phyloP scores from a whole-genome alignment of 352 stramenopile genomes.

The Phytopythium oedochilum region DNA sequence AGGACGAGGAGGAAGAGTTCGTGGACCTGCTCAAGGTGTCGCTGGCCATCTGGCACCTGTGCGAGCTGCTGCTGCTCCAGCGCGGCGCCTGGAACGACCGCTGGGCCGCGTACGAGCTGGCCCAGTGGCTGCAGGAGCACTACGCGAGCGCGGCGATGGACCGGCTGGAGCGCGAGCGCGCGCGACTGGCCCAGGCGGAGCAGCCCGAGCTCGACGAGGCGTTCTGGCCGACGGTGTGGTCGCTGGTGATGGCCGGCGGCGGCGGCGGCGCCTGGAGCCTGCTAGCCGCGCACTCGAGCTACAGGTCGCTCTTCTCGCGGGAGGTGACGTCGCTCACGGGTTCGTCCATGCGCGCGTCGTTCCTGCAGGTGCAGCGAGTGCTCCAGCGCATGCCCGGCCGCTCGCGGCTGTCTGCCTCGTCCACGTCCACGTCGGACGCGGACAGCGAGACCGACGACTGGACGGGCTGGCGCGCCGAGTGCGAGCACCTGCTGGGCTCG shows the following conservation, averaged over 20 bases:
- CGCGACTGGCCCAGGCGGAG: slow-evolving; percentile 17
- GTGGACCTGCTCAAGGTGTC: slow-evolving; percentile 73
- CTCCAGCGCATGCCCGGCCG: slow-evolving; percentile 63
- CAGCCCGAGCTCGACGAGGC: slow-evolving; percentile 34
- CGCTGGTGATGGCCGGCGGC: slow-evolving; percentile 42
- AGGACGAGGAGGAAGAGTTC: slow-evolving; percentile 41
- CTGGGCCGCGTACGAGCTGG: slow-evolving; percentile 64
- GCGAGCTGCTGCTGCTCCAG: slow-evolving; percentile 71
- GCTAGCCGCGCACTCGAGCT: slow-evolving; percentile 50
- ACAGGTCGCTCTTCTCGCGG: slow-evolving; percentile 41
- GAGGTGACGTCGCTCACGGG: slow-evolving; percentile 34
- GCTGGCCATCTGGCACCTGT: slow-evolving; percentile 74
- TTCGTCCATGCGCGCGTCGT: slow-evolving; percentile 35
- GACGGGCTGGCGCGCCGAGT: slow-evolving; percentile 64
- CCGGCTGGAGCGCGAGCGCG: slow-evolving; percentile 38
- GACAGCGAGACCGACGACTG: slow-evolving; percentile 27
- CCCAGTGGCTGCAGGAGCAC: slow-evolving; percentile 69
- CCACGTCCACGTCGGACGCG: slow-evolving; percentile 4
- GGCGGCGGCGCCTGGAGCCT: slow-evolving; percentile 54
- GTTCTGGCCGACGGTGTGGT: slow-evolving; percentile 69
- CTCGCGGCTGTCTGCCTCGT: slow-evolving; percentile 6
- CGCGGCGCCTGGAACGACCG: slow-evolving; percentile 43
- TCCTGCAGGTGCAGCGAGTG: slow-evolving; percentile 58
- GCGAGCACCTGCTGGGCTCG: slow-evolving; percentile 48
- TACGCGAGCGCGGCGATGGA: slow-evolving; percentile 56